Evolutionary conservation across 2,329 filamentous ascomycete species (phyloP).

Genomic region (Drechslerella coelobrocha): DNA sequence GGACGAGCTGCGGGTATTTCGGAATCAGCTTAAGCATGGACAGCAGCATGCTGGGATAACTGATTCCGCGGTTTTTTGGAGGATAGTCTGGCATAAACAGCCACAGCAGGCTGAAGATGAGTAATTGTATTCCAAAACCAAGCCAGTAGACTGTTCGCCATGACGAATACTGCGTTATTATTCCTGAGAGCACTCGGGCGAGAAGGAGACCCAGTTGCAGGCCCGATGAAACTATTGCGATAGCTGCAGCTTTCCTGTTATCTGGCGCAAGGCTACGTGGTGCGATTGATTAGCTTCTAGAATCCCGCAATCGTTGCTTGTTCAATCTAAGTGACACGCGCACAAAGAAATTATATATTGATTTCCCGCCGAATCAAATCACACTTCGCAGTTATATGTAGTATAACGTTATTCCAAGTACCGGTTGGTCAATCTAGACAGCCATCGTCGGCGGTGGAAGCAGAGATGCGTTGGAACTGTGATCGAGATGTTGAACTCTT

Average conservation of each 20-base stretch:
- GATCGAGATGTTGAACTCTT: too few species aligned
- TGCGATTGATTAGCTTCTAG: background rate
- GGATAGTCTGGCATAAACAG: slow-evolving; percentile 83
- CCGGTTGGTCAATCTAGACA: too few species aligned
- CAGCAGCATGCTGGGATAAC: slow-evolving; percentile 71
- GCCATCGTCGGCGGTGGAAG: too few species aligned
- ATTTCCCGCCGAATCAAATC: too few species aligned
- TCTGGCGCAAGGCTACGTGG: slow-evolving; percentile 67
- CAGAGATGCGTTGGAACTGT: too few species aligned
- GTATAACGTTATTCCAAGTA: too few species aligned
- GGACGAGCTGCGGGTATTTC: slow-evolving; percentile 72
- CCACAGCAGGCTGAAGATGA: slow-evolving; percentile 71
- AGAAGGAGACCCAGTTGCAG: slow-evolving; percentile 77
- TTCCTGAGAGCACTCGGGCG: slow-evolving; percentile 76
- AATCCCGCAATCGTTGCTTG: background rate
- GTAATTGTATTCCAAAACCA: slow-evolving; percentile 72
- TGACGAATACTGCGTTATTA: slow-evolving; percentile 73
- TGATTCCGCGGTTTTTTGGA: slow-evolving; percentile 71
- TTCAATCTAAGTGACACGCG: too few species aligned
- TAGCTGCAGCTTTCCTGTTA: slow-evolving; percentile 70
- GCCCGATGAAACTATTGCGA: slow-evolving; percentile 77
- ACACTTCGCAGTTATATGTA: too few species aligned
- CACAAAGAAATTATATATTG: too few species aligned
- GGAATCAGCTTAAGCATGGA: slow-evolving; percentile 70
- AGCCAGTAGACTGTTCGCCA: slow-evolving; percentile 85